phyloP scores from a whole-genome alignment of 2,329 filamentous ascomycete genomes.

The Phialophora tarda region DNA sequence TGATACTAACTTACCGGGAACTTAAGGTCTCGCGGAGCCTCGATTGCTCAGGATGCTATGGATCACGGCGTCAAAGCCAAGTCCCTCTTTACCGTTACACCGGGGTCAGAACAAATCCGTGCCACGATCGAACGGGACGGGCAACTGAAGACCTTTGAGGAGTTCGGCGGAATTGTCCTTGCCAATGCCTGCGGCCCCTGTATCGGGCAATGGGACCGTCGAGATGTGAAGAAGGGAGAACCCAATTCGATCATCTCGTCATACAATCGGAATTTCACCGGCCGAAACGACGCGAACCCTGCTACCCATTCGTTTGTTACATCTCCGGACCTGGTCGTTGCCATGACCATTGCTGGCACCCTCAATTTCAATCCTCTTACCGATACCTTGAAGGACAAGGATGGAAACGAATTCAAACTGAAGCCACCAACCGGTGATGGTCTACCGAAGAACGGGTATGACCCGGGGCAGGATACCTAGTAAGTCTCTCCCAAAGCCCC shows the following conservation, averaged over 20 bases:
- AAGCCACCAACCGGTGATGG: conserved; percentile 77
- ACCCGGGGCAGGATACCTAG: conserved; percentile 89
- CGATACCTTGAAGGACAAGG: conserved; percentile 89
- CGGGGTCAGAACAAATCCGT: conserved; percentile 95
- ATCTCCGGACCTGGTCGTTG: conserved; percentile 87
- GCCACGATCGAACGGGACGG: conserved; percentile 90
- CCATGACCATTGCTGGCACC: conserved; percentile 79
- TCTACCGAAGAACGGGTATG: conserved; percentile 82
- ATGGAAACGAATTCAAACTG: conserved; percentile 95
- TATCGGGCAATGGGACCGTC: conserved; percentile 92
- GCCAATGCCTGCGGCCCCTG: conserved; percentile 94
- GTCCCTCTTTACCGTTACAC: conserved; percentile 90
- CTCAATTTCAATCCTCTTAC: conserved; percentile 94
- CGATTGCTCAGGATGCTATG: conserved; percentile 88
- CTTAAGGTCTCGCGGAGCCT: conserved; percentile 73
- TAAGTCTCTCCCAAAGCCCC: background rate
- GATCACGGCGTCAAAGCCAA: conserved; percentile 93
- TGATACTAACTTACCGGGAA: background rate
- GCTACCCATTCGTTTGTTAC: conserved; percentile 93
- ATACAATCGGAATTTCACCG: conserved; percentile 99
- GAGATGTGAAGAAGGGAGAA: conserved; percentile 91
- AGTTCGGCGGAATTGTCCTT: conserved; percentile 91
- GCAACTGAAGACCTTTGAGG: conserved; percentile 91
- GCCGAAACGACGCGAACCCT: conserved; percentile 94
- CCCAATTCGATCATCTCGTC: conserved; percentile 97